Evolutionary conservation across 139 green algal genomes (phyloP), one percentile per base, ranked within the genome.

Genomic region (Picochlorum costavermella): DNA sequence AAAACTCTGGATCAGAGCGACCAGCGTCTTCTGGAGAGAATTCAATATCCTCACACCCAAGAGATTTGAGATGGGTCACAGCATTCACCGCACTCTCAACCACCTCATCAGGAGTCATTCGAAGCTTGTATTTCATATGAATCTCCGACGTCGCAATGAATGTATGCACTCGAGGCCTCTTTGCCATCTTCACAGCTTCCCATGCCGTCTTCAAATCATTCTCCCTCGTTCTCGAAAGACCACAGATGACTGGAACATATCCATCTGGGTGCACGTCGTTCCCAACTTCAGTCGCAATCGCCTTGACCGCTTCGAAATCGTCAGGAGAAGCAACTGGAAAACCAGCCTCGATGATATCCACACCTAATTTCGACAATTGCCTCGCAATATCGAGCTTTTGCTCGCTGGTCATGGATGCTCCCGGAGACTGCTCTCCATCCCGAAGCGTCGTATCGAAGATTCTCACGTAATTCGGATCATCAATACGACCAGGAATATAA

Each of bases 271-370:
- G 77, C 8, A 90, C 78, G 1, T 76, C 70, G 55, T 83, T 87
- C 31, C 86, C 86, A 6, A 98, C 90, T 33, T 91, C 81, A 70
- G 84, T 82, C n/a, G 92, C 92, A 62, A 98, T 98, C 59, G 63
- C 67, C 1, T 74, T 64, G 37, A 98, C 94, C 6, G 93, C 93
- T 71, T 96, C 87, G 49, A 99, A 95, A 72, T 99, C 94, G 60
- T 97, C 94, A n/a, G 90, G 92, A 1, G 88, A 96, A 5, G 94
- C 89, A 5, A 95, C 81, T 2, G 94, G 94, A 67, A 97, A 99
- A 59, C 94, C 94, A 8, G 93, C 94, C 76, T 99, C 94, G 58
- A 99, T 99, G 72, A 99, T 97, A 69, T 99, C 94, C 43, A 99
- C 93, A 12, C 93, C 71, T 26, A 98, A 84, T 74, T 90, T 92